Conservation (phyloP, 2,329 filamentous ascomycete genomes). For the Diaporthe helianthi region DNA sequence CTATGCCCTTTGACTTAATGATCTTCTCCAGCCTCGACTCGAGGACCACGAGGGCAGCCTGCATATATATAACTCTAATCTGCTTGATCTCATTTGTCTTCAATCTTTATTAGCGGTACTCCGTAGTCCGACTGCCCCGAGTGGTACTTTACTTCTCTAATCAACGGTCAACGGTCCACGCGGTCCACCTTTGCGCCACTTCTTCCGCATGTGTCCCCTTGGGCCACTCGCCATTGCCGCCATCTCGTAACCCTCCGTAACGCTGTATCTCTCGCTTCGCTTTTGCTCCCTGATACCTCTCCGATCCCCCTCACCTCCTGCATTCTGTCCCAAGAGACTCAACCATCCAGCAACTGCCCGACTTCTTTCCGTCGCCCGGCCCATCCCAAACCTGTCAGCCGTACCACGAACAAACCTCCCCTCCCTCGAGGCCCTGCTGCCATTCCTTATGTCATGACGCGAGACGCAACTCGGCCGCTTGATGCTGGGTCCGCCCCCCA, state of each 20-base stretch:
- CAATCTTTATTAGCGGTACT: constrained; percentile 5
- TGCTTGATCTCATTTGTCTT: not conserved
- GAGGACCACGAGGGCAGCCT: constrained; percentile 8
- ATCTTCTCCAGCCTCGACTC: constrained; percentile 11
- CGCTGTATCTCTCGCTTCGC: not conserved
- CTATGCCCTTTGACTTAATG: not conserved
- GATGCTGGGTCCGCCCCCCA: constrained; percentile 41
- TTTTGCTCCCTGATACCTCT: constrained; percentile 4
- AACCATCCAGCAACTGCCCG: not conserved
- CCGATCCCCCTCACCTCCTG: not conserved
- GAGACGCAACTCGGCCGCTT: constrained; percentile 49
- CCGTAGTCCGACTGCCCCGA: not conserved
- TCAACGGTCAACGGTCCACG: not conserved
- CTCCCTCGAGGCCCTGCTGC: constrained; percentile 9
- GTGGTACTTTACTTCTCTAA: not conserved
- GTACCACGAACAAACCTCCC: not conserved
- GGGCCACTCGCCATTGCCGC: constrained; percentile 6
- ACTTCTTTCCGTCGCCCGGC: not conserved
- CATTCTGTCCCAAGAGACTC: not conserved
- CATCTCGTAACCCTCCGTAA: not conserved
- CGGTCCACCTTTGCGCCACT: constrained; percentile 18
- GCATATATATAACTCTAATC: constrained; percentile 10
- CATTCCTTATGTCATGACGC: constrained; percentile 55
- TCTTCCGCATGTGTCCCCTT: constrained; percentile 1
- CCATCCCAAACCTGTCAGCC: not conserved